Percentiles rank a stretch among this genome's conserved stretches.
Evolutionary conservation across 345 rosid species (phyloP).

Genomic region (Rhodamnia rubescens): DNA sequence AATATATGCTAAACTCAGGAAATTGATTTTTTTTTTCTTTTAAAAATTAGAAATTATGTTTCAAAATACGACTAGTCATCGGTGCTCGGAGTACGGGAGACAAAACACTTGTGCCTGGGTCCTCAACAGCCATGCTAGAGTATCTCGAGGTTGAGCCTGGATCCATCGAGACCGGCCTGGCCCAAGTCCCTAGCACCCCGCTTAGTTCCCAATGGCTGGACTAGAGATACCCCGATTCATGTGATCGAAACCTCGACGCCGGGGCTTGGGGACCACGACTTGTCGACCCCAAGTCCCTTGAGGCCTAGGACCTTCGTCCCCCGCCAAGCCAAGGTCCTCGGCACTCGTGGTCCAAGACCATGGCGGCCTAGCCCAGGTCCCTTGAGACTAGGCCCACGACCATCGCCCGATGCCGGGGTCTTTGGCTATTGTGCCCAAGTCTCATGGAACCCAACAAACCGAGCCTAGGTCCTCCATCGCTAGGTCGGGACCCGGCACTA

Average conservation of each 20-base stretch:
- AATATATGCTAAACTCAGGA: not conserved
- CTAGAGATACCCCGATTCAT: not conserved
- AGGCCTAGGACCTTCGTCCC: not conserved
- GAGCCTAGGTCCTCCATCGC: not conserved
- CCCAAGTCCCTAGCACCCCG: not conserved
- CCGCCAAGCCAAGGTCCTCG: not conserved
- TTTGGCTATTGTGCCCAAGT: not conserved
- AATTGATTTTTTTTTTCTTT: not conserved
- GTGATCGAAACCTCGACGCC: fast-evolving
- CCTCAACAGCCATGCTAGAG: not conserved
- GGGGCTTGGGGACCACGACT: not conserved
- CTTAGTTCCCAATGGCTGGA: not conserved
- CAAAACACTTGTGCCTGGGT: not conserved
- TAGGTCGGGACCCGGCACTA: not conserved
- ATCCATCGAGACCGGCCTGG: not conserved
- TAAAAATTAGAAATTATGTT: not conserved
- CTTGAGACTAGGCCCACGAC: not conserved
- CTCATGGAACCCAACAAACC: not conserved
- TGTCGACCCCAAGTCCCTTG: not conserved
- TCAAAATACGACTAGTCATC: not conserved
- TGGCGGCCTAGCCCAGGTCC: too few species aligned
- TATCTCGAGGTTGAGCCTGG: not conserved
- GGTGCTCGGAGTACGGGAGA: not conserved
- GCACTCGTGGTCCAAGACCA: too few species aligned
- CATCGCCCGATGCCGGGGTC: too few species aligned